Evolutionary conservation across 2,329 filamentous ascomycete genomes (phyloP).

Genomic region (Fusarium nanum): DNA sequence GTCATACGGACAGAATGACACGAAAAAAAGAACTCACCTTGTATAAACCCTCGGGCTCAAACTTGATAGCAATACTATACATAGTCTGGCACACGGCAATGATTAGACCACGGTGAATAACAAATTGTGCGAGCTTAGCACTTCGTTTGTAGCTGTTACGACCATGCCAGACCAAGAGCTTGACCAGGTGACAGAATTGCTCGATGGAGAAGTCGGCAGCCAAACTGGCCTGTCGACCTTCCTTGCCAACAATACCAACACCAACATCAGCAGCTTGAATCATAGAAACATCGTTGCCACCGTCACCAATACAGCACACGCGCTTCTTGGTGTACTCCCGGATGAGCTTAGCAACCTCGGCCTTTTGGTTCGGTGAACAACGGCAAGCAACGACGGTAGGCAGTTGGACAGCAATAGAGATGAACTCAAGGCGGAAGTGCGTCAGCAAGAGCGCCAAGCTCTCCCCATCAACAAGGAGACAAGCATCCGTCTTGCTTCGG

Average conservation of each 20-base stretch:
- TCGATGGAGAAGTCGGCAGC: conserved; percentile 97
- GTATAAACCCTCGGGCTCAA: conserved; percentile 94
- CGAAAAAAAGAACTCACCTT: conserved; percentile 59
- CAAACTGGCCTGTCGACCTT: conserved; percentile 92
- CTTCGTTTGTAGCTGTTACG: conserved; percentile 96
- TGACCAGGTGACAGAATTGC: conserved; percentile 94
- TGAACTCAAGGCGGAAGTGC: conserved; percentile 86
- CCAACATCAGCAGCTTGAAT: conserved; percentile 98
- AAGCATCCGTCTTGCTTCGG: conserved; percentile 85
- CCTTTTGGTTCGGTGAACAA: conserved; percentile 97
- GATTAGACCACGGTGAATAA: conserved; percentile 96
- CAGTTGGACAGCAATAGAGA: conserved; percentile 85
- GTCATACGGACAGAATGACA: not conserved
- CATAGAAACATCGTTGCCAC: conserved; percentile 98
- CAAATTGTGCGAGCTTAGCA: conserved; percentile 96
- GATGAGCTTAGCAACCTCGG: conserved; percentile 91
- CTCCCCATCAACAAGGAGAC: conserved; percentile 94
- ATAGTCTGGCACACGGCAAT: conserved; percentile 97
- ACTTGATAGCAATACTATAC: conserved; percentile 92
- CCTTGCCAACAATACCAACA: conserved; percentile 97
- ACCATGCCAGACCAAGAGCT: conserved; percentile 98
- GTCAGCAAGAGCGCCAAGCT: conserved; percentile 85
- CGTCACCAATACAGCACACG: conserved; percentile 96
- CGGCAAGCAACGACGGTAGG: conserved; percentile 96
- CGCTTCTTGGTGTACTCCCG: conserved; percentile 92